Conservation (phyloP, 371 early-diverging fungal genomes). For the Mucor lusitanicus region DNA sequence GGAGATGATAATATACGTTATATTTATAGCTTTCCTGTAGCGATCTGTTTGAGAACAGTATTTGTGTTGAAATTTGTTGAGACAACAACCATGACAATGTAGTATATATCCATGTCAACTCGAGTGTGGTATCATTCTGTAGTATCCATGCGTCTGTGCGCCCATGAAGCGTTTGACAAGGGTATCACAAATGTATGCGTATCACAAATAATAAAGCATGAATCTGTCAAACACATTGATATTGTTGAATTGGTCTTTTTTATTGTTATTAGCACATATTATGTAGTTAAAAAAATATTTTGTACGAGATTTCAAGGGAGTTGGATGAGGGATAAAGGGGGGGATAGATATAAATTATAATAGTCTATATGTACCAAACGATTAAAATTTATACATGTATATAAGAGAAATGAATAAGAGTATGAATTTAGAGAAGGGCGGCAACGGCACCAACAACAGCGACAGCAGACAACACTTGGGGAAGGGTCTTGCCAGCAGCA, state of each 20-base stretch:
- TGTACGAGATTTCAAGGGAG: not conserved
- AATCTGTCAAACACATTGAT: not conserved
- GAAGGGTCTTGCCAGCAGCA: slow-evolving; percentile 1
- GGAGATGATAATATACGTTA: not conserved
- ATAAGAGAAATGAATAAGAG: not conserved
- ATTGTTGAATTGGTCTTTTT: not conserved
- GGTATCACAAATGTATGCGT: not conserved
- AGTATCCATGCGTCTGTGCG: not conserved
- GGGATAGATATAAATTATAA: not conserved
- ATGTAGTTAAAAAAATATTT: not conserved
- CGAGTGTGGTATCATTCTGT: not conserved
- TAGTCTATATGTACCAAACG: not conserved
- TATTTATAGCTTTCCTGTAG: not conserved
- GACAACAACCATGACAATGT: not conserved
- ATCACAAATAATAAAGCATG: slow-evolving; percentile 2
- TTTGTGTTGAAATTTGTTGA: not conserved
- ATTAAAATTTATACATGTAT: slow-evolving; percentile 2
- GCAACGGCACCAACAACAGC: slow-evolving; percentile 12
- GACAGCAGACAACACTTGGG: slow-evolving; percentile 11
- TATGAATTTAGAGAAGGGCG: slow-evolving; percentile 13
- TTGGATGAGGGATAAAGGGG: not conserved
- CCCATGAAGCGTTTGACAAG: not conserved
- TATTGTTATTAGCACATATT: not conserved
- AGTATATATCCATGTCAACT: not conserved
- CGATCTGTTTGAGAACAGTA: not conserved